Percentiles rank a stretch among this genome's conserved stretches.
phyloP scores from a whole-genome alignment of 1,284 basidiomycete genomes.

The Schizopora paradoxa region DNA sequence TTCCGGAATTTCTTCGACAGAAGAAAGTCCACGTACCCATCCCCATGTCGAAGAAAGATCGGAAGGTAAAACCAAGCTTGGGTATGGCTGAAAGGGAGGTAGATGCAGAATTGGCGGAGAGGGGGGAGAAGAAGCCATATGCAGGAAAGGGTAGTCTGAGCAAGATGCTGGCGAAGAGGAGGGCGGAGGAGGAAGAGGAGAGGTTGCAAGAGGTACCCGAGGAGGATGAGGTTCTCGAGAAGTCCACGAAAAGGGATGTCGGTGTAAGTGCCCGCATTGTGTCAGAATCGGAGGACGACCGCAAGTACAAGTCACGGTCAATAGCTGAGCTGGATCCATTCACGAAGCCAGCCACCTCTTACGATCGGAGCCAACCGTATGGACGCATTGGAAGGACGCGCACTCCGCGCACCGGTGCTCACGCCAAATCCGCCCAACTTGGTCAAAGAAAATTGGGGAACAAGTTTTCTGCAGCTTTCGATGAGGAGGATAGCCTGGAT shows the following conservation, averaged over 20 bases:
- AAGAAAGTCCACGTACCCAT: constrained; percentile 49
- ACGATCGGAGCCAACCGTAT: constrained; percentile 41
- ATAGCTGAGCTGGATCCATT: constrained; percentile 16
- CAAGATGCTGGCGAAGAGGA: constrained; percentile 57
- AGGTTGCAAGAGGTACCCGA: constrained; percentile 29
- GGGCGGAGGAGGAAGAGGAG: constrained; percentile 35
- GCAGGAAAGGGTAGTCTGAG: constrained; percentile 70
- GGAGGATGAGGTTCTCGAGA: constrained; percentile 22
- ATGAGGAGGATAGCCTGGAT: constrained; percentile 35
- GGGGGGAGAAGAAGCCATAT: constrained; percentile 48
- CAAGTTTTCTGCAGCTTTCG: constrained; percentile 63
- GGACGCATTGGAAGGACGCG: constrained; percentile 60
- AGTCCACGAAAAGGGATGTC: constrained; percentile 23
- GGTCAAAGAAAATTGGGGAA: constrained; percentile 34
- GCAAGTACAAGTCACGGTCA: neutral
- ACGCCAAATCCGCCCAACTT: constrained; percentile 48
- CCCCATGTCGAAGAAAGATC: constrained; percentile 42
- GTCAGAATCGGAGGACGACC: constrained; percentile 16
- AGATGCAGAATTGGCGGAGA: constrained; percentile 24
- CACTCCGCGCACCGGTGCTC: constrained; percentile 30
- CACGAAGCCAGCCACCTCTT: constrained; percentile 18
- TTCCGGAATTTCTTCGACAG: constrained; percentile 61
- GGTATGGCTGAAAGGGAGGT: constrained; percentile 26
- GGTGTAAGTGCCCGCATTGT: constrained; percentile 12
- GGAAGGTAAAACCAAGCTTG: constrained; percentile 31